Base-by-base conservation (phyloP, 768 basidiomycete species). In the Boletus sp. region DNA sequence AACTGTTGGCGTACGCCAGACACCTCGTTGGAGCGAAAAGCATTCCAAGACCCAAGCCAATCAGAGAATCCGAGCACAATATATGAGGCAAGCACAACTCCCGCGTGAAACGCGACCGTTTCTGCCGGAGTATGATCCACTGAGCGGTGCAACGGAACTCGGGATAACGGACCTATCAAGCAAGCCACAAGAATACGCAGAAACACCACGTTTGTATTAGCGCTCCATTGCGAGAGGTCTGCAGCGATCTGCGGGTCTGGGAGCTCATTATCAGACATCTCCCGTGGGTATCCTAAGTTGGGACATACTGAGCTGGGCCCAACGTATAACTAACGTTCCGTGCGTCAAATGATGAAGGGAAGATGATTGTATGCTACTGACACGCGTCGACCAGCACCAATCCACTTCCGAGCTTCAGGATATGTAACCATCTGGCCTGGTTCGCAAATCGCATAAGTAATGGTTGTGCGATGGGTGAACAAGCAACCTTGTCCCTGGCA, bases 351-450 rank as follows among this genome's bases (percentile, higher is more conserved):
- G 50, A 35, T 37, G 52, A 55, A 59, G 30, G 15, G 35, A 40
- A 50, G 33, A 32, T 24, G 36, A 46, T 20, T 37, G 18, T 12
- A 35, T 30, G 47, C 40, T 30, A 77, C 87, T 51, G 67, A 92
- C 90, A 91, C 4, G 89, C 85, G 73, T 92, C 90, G 11, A 90
- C 71, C 18, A 83, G 69, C 24, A 89, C 71, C 12, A 90, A 74
- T 1, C 80, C 78, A 29, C 73, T 65, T 4, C 87, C 90, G 7
- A 92, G 77, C 42, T 78, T 78, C 15, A 83, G 45, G n/a, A 89
- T 78, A 55, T 83, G 77, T 45, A 73, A 20, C 84, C 87, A 86
- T 46, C 86, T 80, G 41, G 74, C 75, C 89, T 89, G 55, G 67
- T 72, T 85, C 85, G 57, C 12, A 51, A 3, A 7, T 18, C 30